Conservation (phyloP, 768 basidiomycete genomes). For the Tricholomella constricta region DNA sequence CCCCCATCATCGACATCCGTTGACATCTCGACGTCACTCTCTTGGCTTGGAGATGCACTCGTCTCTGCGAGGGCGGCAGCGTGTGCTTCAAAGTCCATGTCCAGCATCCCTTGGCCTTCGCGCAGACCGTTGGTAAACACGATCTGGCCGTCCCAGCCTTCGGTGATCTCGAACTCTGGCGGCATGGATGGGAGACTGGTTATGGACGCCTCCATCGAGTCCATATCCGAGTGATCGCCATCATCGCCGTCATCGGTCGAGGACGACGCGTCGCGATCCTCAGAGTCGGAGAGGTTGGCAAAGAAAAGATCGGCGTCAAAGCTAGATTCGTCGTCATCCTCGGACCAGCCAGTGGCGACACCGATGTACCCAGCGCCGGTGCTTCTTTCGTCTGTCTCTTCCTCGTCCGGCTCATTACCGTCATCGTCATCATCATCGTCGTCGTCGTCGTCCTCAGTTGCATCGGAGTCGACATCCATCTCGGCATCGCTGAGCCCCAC, state of each 20-base stretch:
- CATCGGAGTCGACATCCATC: slow-evolving; percentile 64
- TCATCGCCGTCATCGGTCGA: slow-evolving; percentile 40
- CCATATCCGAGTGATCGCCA: slow-evolving; percentile 46
- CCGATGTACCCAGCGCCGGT: slow-evolving; percentile 52
- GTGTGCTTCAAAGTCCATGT: slow-evolving; percentile 71
- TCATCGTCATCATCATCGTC: slow-evolving; percentile 47
- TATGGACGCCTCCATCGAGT: slow-evolving; percentile 34
- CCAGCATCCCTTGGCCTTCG: slow-evolving; percentile 60
- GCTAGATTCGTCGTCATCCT: slow-evolving; percentile 68
- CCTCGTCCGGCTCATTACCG: slow-evolving; percentile 40
- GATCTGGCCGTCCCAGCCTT: slow-evolving; percentile 77
- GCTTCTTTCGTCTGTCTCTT: slow-evolving; percentile 47
- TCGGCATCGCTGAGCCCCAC: slow-evolving; percentile 65
- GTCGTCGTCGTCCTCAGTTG: slow-evolving; percentile 62
- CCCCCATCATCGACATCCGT: slow-evolving; percentile 46
- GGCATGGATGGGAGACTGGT: slow-evolving; percentile 29
- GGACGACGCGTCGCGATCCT: slow-evolving; percentile 34
- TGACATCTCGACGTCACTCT: slow-evolving; percentile 54
- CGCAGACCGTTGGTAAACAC: slow-evolving; percentile 67
- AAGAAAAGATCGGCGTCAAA: slow-evolving; percentile 88
- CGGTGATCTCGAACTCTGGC: slow-evolving; percentile 65
- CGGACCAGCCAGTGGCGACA: slow-evolving; percentile 76
- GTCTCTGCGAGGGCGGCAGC: slow-evolving; percentile 54
- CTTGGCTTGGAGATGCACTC: slow-evolving; percentile 48
- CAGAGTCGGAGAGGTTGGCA: slow-evolving; percentile 68